These are phyloP conservation scores for Exidia glandulosa DNA, from an alignment of 768 basidiomycete genomes.

Conservation along the genomic window DNA sequence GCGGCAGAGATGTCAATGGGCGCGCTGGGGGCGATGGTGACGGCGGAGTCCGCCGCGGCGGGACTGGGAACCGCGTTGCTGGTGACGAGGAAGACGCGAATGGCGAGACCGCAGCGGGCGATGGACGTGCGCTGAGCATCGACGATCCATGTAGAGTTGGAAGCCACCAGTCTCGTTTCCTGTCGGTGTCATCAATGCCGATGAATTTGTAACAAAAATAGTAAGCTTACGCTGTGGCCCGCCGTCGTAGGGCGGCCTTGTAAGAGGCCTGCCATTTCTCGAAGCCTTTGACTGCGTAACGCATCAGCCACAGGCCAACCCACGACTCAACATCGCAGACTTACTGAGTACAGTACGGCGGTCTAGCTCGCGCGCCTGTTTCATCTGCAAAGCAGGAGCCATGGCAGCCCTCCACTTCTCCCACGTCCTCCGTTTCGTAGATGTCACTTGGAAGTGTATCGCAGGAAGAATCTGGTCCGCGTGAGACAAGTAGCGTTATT, in stretches of 20 bases:
- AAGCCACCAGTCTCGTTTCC: neutral
- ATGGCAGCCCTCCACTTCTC: conserved; percentile 55
- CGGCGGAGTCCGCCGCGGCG: neutral
- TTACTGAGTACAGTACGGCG: conserved; percentile 45
- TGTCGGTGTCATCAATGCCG: too few species aligned
- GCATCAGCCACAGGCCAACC: neutral
- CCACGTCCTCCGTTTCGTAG: conserved; percentile 52
- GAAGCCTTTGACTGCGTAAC: conserved; percentile 36
- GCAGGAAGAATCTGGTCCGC: conserved; percentile 58
- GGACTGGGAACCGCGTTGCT: neutral
- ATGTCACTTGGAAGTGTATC: conserved; percentile 58
- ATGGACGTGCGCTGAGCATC: neutral
- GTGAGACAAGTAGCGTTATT: neutral
- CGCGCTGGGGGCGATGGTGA: neutral
- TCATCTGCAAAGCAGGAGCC: conserved; percentile 56
- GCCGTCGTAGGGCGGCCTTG: conserved; percentile 58
- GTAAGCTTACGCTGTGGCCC: conserved; percentile 69
- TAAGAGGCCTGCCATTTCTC: conserved; percentile 60
- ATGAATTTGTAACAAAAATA: neutral
- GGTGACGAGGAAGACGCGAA: neutral
- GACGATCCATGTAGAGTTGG: neutral
- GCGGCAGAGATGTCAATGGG: neutral
- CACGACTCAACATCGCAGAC: conserved; percentile 16
- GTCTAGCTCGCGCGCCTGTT: conserved; percentile 53
- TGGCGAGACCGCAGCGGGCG: neutral